Evolutionary conservation across 805 yeast species (phyloP).

Genomic region (Kazachstania psychrophila): DNA sequence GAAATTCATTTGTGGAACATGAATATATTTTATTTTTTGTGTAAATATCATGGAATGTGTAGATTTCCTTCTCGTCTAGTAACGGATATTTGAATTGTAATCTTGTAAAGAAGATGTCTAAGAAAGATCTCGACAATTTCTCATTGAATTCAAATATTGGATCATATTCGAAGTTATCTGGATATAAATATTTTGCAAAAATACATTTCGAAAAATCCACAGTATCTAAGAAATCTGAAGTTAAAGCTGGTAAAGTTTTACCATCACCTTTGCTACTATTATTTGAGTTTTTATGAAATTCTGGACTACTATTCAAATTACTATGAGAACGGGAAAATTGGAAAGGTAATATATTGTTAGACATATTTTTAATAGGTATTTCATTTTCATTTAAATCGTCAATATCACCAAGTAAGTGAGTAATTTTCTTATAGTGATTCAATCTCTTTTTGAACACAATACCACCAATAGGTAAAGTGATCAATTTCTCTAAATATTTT

Average conservation of each 20-base stretch:
- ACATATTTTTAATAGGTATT: background rate
- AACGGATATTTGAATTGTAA: conserved; percentile 50
- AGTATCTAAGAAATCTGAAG: conserved; percentile 30
- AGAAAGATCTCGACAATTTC: conserved; percentile 38
- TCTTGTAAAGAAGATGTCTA: conserved; percentile 46
- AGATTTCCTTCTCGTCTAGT: conserved; percentile 44
- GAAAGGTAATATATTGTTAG: background rate
- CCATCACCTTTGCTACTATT: background rate
- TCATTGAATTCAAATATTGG: conserved; percentile 47
- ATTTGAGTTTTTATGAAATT: background rate
- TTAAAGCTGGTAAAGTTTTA: conserved; percentile 9
- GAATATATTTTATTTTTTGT: conserved; percentile 35
- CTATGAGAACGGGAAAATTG: background rate
- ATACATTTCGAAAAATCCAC: conserved; percentile 35
- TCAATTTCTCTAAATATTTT: conserved; percentile 39
- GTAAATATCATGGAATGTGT: conserved; percentile 42
- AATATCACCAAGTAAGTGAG: conserved; percentile 27
- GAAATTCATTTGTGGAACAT: conserved; percentile 32
- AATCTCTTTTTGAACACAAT: conserved; percentile 26
- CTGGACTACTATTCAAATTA: background rate
- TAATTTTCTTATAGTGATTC: conserved; percentile 23
- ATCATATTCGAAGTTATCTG: conserved; percentile 37
- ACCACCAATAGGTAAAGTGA: conserved; percentile 27
- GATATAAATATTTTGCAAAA: conserved; percentile 38
- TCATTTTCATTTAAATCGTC: conserved; percentile 6